Base-by-base conservation (phyloP, 257 asterid species). In the Solanum ossicruentum region DNA sequence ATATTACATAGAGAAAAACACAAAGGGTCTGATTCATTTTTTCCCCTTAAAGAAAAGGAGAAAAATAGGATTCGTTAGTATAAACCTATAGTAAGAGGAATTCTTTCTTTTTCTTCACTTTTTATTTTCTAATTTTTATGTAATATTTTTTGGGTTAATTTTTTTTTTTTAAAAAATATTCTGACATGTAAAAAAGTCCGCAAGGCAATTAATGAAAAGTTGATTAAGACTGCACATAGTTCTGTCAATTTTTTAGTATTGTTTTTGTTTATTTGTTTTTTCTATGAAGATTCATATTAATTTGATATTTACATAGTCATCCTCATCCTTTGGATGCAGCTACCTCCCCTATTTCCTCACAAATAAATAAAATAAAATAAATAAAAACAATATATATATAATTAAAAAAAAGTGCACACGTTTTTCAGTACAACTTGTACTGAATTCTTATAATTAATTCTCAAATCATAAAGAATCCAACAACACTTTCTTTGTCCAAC, bases 151-250 rank as follows among this genome's bases (percentile, higher is more conserved):
- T 41, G 61, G 51, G 17, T 83, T 26, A n/a, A 66, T 41, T 86
- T 41, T 17, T 86, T 41, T 17, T 8, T 87, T 21, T 12, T 1
- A 15, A 65, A 3, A 36, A 36, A 4, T 4, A n/a, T 60, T 65
- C 83, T 82, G 47, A 69, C 83, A 79, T 85, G 88, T 83, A 69
- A 51, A 79, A 32, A 83, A 88, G 90, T 88, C 88, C 87, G 88
- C 69, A 88, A 88, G 90, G 88, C 88, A 88, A 52, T 73, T 13
- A 58, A 80, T 81, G 21, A 66, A 65, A 60, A 11, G 17, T 82
- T 86, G 79, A 58, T 52, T 36, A 36, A 70, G 72, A 80, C 84
- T 49, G 57, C 45, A 77, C 63, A 77, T 77, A 15, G 11, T 49
- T 77, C 17, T 79, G 82, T 79, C 73, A 83, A 83, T 83, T 83